phyloP scores from a whole-genome alignment of 768 basidiomycete species.

The Mycena vulgaris region DNA sequence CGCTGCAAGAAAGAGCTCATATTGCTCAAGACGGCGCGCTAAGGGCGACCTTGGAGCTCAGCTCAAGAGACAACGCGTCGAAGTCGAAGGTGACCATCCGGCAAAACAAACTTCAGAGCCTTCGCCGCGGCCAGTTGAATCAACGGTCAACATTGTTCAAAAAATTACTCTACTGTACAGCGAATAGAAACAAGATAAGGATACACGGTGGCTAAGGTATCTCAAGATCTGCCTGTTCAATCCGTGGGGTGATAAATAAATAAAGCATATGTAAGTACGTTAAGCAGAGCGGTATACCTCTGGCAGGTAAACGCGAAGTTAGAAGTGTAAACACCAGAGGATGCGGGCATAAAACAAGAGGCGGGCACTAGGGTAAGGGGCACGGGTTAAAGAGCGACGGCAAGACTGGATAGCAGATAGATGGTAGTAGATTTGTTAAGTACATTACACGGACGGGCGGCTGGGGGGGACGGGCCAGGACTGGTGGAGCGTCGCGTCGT shows the following conservation, averaged over 20 bases:
- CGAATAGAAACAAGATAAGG: conserved; percentile 28
- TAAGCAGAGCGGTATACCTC: conserved; percentile 18
- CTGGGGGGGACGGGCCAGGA: conserved; percentile 38
- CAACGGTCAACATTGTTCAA: conserved; percentile 28
- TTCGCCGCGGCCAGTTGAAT: not conserved
- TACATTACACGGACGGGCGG: conserved; percentile 6
- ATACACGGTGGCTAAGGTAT: conserved; percentile 20
- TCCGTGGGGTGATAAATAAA: conserved; percentile 9
- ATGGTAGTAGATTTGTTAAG: not conserved
- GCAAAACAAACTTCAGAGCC: not conserved
- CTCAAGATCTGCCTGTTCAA: conserved; percentile 5
- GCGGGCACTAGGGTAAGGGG: not conserved
- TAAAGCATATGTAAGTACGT: conserved; percentile 1
- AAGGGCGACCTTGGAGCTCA: too few relatives aligned
- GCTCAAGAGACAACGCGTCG: too few relatives aligned
- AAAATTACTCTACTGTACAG: conserved; percentile 26
- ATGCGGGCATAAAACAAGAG: conserved; percentile 10
- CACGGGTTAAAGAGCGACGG: conserved; percentile 3
- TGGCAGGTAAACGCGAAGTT: conserved; percentile 1
- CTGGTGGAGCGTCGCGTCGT: conserved; percentile 32
- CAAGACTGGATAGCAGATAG: conserved; percentile 4
- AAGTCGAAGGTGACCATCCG: too few relatives aligned
- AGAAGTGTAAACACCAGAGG: conserved; percentile 13
- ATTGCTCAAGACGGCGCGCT: not conserved
- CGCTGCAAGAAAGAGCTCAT: not conserved